Base-by-base conservation (phyloP, 2,329 filamentous ascomycete genomes). In the Harringtonia lauricola region DNA sequence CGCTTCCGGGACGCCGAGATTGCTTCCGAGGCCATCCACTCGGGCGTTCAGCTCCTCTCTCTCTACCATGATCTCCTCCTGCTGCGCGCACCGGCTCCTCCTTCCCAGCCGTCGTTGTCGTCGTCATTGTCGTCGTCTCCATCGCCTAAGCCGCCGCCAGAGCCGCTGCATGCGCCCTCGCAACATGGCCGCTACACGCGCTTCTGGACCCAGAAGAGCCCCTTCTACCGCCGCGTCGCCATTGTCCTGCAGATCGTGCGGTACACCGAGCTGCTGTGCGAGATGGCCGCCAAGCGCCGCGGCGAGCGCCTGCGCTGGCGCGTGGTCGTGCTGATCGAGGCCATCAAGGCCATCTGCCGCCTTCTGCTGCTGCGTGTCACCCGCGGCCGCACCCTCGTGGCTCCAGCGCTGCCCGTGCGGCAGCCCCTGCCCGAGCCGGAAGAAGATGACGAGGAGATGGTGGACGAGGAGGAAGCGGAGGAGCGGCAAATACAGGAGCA, bases 251-350 rank as follows among this genome's bases (percentile, higher is more conserved):
- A 94, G 59, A 83, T 94, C 65, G 84, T 95, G 22, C 85, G 92
- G 53, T 96, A 96, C 59, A 95, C 89, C 0, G 87, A 98, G 64
- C 70, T 98, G 26, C 67, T 98, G n/a, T 92, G 90, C 75, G 92
- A 98, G 61, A 98, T 98, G 92, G 78, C 84, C 24, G 89, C 89
- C 24, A 94, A 94, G 64, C 76, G 90, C 39, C 81, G 81, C 49
- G 85, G 86, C 17, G 88, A 94, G 61, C 79, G 76, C 55, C 65
- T 82, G 22, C 78, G 88, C 26, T 98, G 92, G 92, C 80, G 86
- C 41, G 79, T 94, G 0, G 79, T 96, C 7, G 80, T 96, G 12
- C 59, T 94, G 4, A 69, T 98, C 19, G 92, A 98, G 64, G 73
- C 78, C 1, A 68, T 92, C 57, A 96, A 96, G 63, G 89, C 90